A percentile compares a stretch with the other conserved stretches of the same genome.
These are phyloP conservation scores for Chrysosporium queenslandicum DNA, from an alignment of 2,329 filamentous ascomycete species.

Conservation along the genomic window DNA sequence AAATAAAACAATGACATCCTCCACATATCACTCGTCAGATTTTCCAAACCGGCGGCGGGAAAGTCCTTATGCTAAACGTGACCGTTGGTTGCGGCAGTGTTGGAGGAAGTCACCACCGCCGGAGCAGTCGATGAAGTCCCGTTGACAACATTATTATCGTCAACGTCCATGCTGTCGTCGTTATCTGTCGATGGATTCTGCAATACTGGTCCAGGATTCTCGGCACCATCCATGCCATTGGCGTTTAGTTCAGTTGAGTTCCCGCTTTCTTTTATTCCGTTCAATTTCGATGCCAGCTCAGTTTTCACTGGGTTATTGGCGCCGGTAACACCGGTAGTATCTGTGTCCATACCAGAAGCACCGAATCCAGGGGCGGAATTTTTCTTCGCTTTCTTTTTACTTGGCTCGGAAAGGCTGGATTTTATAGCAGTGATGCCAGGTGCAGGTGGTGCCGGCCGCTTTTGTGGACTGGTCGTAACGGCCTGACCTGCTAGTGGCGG, in stretches of 20 bases:
- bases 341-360: slow-evolving; percentile 22
- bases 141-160: neutral
- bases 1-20: neutral
- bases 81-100: neutral
- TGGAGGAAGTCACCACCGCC: neutral
- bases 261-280: neutral
- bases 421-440: slow-evolving; percentile 20
- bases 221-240: neutral
- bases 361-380: slow-evolving; percentile 27
- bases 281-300: neutral
- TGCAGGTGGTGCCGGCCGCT: slow-evolving; percentile 14
- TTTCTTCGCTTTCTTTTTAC: slow-evolving; percentile 37
- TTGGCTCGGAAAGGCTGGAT: slow-evolving; percentile 26
- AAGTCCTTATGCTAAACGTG: neutral
- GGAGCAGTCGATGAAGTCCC: neutral
- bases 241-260: neutral
- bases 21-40: neutral
- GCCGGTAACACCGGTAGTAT: slow-evolving; percentile 13
- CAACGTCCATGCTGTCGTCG: slow-evolving; percentile 8
- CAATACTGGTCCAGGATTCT: neutral
- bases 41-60: neutral
- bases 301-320: slow-evolving; percentile 5
- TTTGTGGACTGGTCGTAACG: slow-evolving; percentile 13
- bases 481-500: slow-evolving; percentile 21
- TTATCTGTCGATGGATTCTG: neutral